Evolutionary conservation across 2,329 filamentous ascomycete genomes (phyloP).

Genomic region (Colletotrichum simmondsii): DNA sequence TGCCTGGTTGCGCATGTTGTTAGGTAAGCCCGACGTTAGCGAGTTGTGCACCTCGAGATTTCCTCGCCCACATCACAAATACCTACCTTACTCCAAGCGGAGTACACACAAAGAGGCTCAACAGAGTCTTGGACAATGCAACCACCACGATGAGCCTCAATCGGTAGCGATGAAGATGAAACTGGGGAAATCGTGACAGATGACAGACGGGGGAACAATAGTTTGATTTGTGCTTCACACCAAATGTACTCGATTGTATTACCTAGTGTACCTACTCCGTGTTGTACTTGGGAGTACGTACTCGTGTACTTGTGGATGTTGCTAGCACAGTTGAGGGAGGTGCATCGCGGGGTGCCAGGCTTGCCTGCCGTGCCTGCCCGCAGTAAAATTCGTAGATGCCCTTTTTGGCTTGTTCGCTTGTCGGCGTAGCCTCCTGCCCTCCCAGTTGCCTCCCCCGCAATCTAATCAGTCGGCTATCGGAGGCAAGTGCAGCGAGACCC

Average conservation of each 20-base stretch:
- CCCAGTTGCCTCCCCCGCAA: slow-evolving; percentile 11
- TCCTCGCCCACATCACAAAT: neutral
- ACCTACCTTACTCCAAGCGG: too few relatives aligned
- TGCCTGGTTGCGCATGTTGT: neutral
- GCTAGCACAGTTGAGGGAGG: neutral
- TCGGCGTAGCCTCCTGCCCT: slow-evolving; percentile 3
- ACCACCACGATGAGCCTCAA: neutral
- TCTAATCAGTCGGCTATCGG: slow-evolving; percentile 29
- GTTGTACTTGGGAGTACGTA: too few relatives aligned
- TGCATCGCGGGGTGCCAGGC: slow-evolving; percentile 3
- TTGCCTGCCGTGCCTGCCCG: neutral
- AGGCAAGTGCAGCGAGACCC: slow-evolving; percentile 31
- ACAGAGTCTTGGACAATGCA: neutral
- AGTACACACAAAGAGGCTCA: neutral
- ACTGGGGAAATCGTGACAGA: neutral
- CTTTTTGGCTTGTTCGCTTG: slow-evolving; percentile 11
- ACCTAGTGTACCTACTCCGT: too few relatives aligned
- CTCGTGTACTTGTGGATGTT: too few relatives aligned
- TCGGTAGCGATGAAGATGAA: neutral
- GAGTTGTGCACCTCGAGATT: neutral
- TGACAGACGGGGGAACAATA: neutral
- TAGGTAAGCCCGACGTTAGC: neutral
- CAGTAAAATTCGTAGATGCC: neutral
- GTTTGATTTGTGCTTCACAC: neutral
- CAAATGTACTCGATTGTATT: neutral